These are phyloP conservation scores for Teratosphaeriaceae sp. DNA, from an alignment of 2,329 filamentous ascomycete species.

Conservation along the genomic window DNA sequence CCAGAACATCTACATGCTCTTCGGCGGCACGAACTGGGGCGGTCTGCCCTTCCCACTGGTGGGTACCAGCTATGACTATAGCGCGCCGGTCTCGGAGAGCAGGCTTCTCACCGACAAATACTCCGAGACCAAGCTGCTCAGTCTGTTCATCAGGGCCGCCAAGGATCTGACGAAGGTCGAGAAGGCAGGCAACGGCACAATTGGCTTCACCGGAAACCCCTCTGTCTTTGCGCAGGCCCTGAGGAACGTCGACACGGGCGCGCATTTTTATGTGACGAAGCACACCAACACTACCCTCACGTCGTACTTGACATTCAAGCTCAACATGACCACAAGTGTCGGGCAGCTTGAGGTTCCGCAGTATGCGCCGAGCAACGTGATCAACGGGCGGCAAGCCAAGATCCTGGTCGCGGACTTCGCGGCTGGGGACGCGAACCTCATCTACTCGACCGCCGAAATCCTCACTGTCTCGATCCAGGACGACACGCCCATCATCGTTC, in stretches of 20 bases:
- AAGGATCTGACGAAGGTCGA: constrained; percentile 52
- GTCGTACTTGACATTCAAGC: constrained; percentile 47
- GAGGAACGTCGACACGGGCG: constrained; percentile 51
- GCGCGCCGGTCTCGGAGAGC: constrained; percentile 54
- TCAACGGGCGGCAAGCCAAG: constrained; percentile 57
- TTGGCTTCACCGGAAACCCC: constrained; percentile 44
- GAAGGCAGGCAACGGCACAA: constrained; percentile 41
- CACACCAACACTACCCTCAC: constrained; percentile 49
- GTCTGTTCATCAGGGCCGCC: constrained; percentile 53
- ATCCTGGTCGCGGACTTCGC: constrained; percentile 55
- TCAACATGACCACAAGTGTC: constrained; percentile 50
- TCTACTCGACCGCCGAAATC: constrained; percentile 53
- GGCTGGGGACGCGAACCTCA: constrained; percentile 45
- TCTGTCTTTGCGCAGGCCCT: constrained; percentile 50
- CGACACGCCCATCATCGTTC: constrained; percentile 31
- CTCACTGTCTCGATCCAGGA: constrained; percentile 39
- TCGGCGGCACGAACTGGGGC: constrained; percentile 59
- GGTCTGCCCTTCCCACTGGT: constrained; percentile 52
- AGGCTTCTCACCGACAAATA: constrained; percentile 53
- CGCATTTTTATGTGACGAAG: constrained; percentile 53
- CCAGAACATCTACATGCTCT: constrained; percentile 56
- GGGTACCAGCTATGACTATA: constrained; percentile 58
- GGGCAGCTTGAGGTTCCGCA: constrained; percentile 51
- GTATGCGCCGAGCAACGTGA: constrained; percentile 40
- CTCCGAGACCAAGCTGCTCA: constrained; percentile 56